Evolutionary conservation across 257 asterid genomes (phyloP).

Genomic region (Orobanche coerulescens): DNA sequence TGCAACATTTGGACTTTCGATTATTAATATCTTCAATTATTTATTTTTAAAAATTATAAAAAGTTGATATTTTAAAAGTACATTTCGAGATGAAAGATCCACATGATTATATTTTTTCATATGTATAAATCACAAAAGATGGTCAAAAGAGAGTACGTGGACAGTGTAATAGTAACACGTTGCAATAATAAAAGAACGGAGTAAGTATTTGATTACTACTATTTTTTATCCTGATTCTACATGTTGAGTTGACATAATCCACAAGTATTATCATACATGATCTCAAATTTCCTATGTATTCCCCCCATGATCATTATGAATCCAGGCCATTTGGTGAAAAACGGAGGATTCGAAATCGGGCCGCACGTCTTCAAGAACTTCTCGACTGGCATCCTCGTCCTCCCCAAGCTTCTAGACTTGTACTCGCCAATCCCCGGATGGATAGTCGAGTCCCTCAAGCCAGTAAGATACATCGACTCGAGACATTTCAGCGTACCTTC

Average conservation of each 20-base stretch:
- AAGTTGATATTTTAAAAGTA: no score
- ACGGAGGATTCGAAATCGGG: conserved; percentile 67
- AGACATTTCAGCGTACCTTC: conserved; percentile 60
- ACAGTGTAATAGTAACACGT: no score
- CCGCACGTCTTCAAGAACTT: conserved; percentile 73
- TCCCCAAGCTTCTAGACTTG: conserved; percentile 44
- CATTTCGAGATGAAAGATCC: no score
- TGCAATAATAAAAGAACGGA: no score
- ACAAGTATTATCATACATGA: no score
- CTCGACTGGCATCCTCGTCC: conserved; percentile 68
- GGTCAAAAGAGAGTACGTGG: no score
- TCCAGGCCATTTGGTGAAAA: conserved; percentile 59
- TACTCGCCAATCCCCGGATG: conserved; percentile 71
- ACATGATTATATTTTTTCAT: no score
- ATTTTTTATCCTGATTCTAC: background rate
- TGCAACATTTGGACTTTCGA: no score
- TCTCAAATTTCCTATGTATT: background rate
- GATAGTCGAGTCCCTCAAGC: conserved; percentile 57
- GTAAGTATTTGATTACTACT: no score
- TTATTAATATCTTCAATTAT: no score
- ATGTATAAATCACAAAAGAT: no score
- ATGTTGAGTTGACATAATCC: background rate
- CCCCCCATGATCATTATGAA: background rate
- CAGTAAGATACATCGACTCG: conserved; percentile 60
- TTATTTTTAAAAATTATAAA: no score